Conservation (phyloP, 2,329 filamentous ascomycete species). For the Sclerotinia borealis region DNA sequence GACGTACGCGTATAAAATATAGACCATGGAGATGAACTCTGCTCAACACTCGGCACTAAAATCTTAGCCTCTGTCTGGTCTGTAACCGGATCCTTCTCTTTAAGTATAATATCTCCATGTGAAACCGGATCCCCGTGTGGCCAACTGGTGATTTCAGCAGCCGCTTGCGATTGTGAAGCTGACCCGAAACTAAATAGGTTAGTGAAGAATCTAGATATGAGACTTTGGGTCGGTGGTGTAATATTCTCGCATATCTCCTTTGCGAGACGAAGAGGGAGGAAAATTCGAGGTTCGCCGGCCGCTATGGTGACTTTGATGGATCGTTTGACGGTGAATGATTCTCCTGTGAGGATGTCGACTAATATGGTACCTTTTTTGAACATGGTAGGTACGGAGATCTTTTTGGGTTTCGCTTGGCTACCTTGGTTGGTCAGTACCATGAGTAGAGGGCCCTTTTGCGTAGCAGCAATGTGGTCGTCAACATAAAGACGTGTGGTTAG, state of each 20-base stretch:
- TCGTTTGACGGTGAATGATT: conserved; percentile 16
- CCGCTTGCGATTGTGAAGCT: background rate
- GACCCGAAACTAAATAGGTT: background rate
- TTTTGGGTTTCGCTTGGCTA: conserved; percentile 5
- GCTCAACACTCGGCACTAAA: background rate
- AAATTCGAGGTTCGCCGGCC: conserved; percentile 14
- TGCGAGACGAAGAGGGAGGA: conserved; percentile 13
- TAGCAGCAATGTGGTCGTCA: conserved; percentile 8
- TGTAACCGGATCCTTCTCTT: background rate
- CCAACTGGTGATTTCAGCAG: background rate
- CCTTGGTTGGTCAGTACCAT: conserved; percentile 18
- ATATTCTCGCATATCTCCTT: conserved; percentile 10
- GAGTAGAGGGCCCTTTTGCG: conserved; percentile 17
- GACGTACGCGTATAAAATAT: background rate
- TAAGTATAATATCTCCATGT: background rate
- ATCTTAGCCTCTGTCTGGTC: background rate
- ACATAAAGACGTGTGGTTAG: conserved; percentile 9
- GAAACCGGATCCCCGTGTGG: background rate
- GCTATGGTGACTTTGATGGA: conserved; percentile 9
- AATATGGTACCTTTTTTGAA: conserved; percentile 15
- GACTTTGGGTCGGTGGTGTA: background rate
- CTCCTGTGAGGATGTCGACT: conserved; percentile 15
- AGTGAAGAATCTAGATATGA: background rate
- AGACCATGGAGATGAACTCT: conserved; percentile 2
- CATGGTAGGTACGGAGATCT: conserved; percentile 8